Conservation (phyloP, 495 filamentous ascomycete species). For the Penicillium canariense region DNA sequence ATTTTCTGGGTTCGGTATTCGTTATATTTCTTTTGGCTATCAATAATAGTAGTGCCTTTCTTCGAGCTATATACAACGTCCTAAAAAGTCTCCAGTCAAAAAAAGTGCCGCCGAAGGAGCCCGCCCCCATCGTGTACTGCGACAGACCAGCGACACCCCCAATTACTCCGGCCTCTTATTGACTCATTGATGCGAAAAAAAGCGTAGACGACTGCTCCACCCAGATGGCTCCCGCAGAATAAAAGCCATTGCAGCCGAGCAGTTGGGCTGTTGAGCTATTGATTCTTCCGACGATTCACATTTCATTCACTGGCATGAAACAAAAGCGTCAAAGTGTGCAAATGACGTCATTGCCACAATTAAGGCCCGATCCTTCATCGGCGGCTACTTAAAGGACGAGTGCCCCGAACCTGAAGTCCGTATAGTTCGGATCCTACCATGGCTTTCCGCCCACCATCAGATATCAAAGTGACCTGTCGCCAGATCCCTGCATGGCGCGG, state of each 20-base stretch:
- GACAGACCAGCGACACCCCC: background rate
- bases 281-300: background rate
- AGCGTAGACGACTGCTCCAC: background rate
- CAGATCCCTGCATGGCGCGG: conserved; percentile 56
- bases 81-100: too few species aligned
- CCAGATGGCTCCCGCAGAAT: background rate
- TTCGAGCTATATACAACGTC: background rate
- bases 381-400: too few species aligned
- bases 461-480: conserved; percentile 53
- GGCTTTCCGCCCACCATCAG: conserved; percentile 43
- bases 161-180: background rate
- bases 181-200: too few species aligned
- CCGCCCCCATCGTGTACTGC: background rate
- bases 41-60: background rate
- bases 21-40: background rate
- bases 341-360: conserved; percentile 11
- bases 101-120: background rate
- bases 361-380: background rate
- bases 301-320: background rate
- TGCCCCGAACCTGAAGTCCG: background rate
- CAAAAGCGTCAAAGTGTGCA: background rate
- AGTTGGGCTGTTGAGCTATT: too few species aligned
- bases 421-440: conserved; percentile 12
- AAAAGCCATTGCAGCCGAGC: too few species aligned
- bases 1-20: background rate